Percentiles rank a stretch among this genome's conserved stretches.
These are phyloP conservation scores for Astragalus glycyphyllos DNA, from an alignment of 306 rosid genomes.

Conservation along the genomic window DNA sequence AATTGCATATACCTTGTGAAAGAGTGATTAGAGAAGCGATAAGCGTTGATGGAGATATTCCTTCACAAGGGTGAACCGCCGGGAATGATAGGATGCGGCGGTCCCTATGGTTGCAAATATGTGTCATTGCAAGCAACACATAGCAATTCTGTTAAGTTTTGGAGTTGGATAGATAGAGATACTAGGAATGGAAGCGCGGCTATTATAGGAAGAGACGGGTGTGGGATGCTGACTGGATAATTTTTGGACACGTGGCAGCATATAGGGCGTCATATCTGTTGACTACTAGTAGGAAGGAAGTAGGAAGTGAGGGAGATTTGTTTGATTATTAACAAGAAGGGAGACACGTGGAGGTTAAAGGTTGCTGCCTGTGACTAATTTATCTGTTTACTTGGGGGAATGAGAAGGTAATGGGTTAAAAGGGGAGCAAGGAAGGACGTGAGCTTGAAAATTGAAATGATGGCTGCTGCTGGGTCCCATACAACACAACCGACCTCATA, in stretches of 20 bases:
- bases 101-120: slow-evolving; percentile 25
- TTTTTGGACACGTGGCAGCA: slow-evolving; percentile 48
- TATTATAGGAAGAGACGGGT: slow-evolving; percentile 28
- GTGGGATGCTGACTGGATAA: slow-evolving; percentile 20
- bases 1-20: slow-evolving; percentile 51
- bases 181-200: neutral
- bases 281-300: slow-evolving; percentile 24
- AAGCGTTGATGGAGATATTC: slow-evolving; percentile 56
- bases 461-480: slow-evolving; percentile 44
- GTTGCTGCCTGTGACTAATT: slow-evolving; percentile 16
- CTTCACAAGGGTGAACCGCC: slow-evolving; percentile 84
- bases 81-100: slow-evolving; percentile 73
- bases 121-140: slow-evolving; percentile 44
- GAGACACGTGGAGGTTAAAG: slow-evolving; percentile 51
- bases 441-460: neutral
- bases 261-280: neutral
- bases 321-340: neutral
- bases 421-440: neutral
- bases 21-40: slow-evolving; percentile 59
- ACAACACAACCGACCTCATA: slow-evolving; percentile 42
- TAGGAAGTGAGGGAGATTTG: slow-evolving; percentile 17
- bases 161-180: neutral
- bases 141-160: neutral
- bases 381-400: neutral
- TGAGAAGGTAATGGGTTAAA: neutral